Conservation (phyloP, 2,329 filamentous ascomycete genomes). For the Monilinia vaccinii-corymbosi region DNA sequence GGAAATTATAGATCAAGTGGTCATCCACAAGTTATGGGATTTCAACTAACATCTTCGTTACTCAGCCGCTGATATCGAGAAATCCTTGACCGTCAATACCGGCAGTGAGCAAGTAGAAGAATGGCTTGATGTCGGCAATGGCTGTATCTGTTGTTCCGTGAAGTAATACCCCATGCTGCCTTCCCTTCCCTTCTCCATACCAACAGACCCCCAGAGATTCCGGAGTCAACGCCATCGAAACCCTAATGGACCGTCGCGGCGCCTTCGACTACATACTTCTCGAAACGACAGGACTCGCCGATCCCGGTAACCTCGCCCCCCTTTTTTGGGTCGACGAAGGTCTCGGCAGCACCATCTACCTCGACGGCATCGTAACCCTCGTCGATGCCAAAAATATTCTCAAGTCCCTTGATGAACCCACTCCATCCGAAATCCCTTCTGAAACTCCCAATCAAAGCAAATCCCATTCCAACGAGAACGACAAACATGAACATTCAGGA, state of each 20-base stretch:
- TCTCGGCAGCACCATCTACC: conserved; percentile 86
- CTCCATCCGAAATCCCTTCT: conserved; percentile 42
- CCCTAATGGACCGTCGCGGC: conserved; percentile 86
- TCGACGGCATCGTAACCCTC: conserved; percentile 92
- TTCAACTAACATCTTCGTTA: neutral
- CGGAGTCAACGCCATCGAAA: conserved; percentile 90
- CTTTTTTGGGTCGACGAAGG: conserved; percentile 98
- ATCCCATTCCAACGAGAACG: conserved; percentile 29
- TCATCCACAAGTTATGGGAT: neutral
- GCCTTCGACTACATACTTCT: conserved; percentile 96
- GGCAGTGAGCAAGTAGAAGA: conserved; percentile 77
- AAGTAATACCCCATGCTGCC: conserved; percentile 47
- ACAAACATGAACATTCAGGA: conserved; percentile 36
- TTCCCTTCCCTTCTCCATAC: neutral
- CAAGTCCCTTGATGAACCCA: conserved; percentile 66
- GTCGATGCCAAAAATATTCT: conserved; percentile 93
- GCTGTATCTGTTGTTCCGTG: conserved; percentile 95
- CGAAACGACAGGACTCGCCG: conserved; percentile 90
- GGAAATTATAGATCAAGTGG: neutral
- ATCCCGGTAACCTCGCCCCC: conserved; percentile 90
- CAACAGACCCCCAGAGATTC: conserved; percentile 53
- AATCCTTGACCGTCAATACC: conserved; percentile 83
- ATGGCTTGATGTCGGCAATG: conserved; percentile 94
- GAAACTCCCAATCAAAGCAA: conserved; percentile 23
- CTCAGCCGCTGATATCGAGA: conserved; percentile 80